phyloP scores from a whole-genome alignment of 306 rosid species.

The Fagus crenata region DNA sequence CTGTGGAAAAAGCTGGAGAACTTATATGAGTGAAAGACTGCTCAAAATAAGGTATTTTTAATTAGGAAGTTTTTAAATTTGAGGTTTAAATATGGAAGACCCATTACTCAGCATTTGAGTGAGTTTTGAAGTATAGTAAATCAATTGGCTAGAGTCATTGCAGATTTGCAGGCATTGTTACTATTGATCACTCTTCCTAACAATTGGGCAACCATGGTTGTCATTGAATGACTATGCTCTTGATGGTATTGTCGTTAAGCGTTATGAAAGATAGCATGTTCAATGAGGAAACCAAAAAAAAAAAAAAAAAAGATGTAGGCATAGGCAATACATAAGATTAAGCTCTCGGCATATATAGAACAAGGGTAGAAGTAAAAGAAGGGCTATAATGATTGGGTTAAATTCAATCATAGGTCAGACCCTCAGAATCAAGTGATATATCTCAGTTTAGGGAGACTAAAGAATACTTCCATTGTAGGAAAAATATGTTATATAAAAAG shows the following conservation, averaged over 20 bases:
- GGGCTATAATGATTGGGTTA: too few relatives aligned
- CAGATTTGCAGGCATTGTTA: neutral
- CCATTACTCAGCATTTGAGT: neutral
- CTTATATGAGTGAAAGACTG: neutral
- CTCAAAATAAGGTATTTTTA: neutral
- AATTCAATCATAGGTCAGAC: too few relatives aligned
- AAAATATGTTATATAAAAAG: too few relatives aligned
- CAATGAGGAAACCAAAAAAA: neutral
- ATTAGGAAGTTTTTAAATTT: neutral
- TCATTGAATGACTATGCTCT: neutral
- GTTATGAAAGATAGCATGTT: neutral
- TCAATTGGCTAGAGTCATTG: neutral
- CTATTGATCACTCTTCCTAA: slow-evolving; percentile 6
- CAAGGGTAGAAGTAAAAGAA: too few relatives aligned
- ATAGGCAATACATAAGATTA: neutral
- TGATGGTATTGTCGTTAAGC: neutral
- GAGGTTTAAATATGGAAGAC: neutral
- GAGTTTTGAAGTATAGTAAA: neutral
- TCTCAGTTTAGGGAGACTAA: too few relatives aligned
- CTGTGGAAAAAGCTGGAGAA: too few relatives aligned
- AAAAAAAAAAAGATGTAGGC: neutral
- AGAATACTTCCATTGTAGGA: too few relatives aligned
- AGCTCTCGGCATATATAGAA: neutral
- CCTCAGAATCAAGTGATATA: too few relatives aligned
- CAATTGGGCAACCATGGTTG: slow-evolving; percentile 1